Evolutionary conservation across 2,329 filamentous ascomycete genomes (phyloP), one percentile per base, ranked within the genome.

Genomic region (Trichothecium sympodiale): DNA sequence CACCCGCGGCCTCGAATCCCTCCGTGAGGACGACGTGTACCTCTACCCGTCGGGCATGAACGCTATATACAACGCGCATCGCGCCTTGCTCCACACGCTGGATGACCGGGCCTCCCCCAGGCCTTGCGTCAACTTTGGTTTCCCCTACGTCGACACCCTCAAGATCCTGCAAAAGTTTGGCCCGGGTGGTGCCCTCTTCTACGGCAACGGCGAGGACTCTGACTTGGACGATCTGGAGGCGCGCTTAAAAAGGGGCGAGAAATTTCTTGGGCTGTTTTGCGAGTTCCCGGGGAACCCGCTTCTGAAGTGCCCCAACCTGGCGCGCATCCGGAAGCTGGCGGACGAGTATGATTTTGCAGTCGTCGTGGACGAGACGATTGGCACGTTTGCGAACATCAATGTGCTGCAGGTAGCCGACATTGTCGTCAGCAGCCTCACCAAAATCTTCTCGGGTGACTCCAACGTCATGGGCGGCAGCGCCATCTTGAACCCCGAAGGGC

Each of bases 121-220:
- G 40, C 83, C 84, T 57, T 93, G 86, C 55, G 77, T 98, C 52
- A 88, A 82, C 50, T 95, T 86, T 51, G 91, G 91, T n/a, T 98
- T 98, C 48, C 87, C 91, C 0, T 98, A 98, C 48, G 85, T 95
- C 35, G 91, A 98, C 57, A 95, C 91, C 0, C 70, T 96, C 37
- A 98, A 98, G 56, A 85, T 95, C 34, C 65, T 96, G 5, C 69
- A 96, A 54, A 98, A 96, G 56, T 96, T 93, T 56, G 91, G 89
- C 0, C 83, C 87, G 0, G 89, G 37, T 6, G 35, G 89, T 1
- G 88, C 81, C 40, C 56, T 81, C 3, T 96, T 96, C 54, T 95
- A 94, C 56, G 89, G 89, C 3, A 74, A 81, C 48, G 85, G 82
- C 1, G 83, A 81, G 3, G 62, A 75, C 3, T 71, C 73, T 33